A percentile compares a stretch with the other conserved stretches of the same genome.
phyloP scores from a whole-genome alignment of 208 protist species.

The Leishmania braziliensis region DNA sequence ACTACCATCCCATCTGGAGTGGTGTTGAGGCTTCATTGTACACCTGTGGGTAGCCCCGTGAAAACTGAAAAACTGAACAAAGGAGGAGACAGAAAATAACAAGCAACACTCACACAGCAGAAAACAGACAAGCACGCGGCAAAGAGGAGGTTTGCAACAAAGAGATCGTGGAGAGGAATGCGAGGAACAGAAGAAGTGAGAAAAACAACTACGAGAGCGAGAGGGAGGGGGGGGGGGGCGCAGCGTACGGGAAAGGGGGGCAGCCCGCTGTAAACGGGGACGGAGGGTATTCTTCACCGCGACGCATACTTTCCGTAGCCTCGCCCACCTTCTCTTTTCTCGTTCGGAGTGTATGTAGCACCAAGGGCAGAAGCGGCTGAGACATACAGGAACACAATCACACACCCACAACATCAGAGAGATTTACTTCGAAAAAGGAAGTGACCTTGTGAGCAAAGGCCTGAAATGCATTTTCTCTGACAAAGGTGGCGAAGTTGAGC shows the following conservation, averaged over 20 bases:
- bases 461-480: conserved; percentile 28
- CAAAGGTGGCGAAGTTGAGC: conserved; percentile 62
- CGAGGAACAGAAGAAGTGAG: neutral
- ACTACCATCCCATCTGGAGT: neutral
- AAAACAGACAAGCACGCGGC: neutral
- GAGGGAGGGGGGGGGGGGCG: neutral
- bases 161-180: neutral
- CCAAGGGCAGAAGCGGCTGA: neutral
- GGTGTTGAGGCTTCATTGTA: neutral
- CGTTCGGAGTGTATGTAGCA: neutral
- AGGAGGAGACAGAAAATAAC: neutral
- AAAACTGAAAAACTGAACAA: neutral
- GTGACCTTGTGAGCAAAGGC: conserved; percentile 31
- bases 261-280: neutral
- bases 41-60: neutral
- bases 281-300: neutral
- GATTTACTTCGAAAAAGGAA: conserved; percentile 25
- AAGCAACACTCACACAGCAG: no score
- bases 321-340: neutral
- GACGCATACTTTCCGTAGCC: neutral
- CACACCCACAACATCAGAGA: conserved; percentile 4
- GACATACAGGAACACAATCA: neutral
- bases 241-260: neutral
- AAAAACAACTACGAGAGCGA: neutral
- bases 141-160: neutral